phyloP scores from a whole-genome alignment of 352 stramenopile species.

The Phytopythium oedochilum region DNA sequence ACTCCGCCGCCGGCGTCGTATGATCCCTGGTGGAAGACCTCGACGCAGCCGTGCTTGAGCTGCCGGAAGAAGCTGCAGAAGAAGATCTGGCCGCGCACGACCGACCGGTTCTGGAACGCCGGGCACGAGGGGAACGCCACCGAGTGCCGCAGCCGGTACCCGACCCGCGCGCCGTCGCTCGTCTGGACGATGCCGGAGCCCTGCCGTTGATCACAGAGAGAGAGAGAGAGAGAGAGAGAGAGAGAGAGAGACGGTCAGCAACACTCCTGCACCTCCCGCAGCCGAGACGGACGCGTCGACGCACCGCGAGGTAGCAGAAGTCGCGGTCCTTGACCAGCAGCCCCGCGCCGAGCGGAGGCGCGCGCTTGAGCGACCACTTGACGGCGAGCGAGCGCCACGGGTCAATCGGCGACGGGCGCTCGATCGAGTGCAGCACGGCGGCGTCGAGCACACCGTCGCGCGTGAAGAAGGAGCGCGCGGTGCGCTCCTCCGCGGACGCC shows the following conservation, averaged over 20 bases:
- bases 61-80: constrained; percentile 68
- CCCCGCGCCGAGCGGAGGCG: constrained; percentile 15
- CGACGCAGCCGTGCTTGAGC: constrained; percentile 39
- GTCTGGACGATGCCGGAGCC: constrained; percentile 25
- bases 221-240: background rate
- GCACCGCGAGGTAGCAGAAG: constrained; percentile 40
- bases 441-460: constrained; percentile 34
- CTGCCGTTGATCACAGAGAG: too few relatives aligned
- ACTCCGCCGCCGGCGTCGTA: constrained; percentile 50
- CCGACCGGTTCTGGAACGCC: constrained; percentile 38
- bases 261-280: background rate
- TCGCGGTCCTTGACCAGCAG: constrained; percentile 44
- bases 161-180: constrained; percentile 24
- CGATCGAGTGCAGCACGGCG: constrained; percentile 35
- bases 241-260: background rate
- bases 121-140: constrained; percentile 51
- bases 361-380: constrained; percentile 39
- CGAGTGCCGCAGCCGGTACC: constrained; percentile 53
- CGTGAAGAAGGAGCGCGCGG: constrained; percentile 25
- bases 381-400: constrained; percentile 40
- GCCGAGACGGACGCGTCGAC: background rate
- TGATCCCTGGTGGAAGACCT: constrained; percentile 60
- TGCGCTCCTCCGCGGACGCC: constrained; percentile 22
- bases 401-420: constrained; percentile 19
- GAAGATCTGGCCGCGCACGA: constrained; percentile 61